Evolutionary conservation across 169 alveolate genomes (phyloP), one percentile per base, ranked within the genome.

Genomic region (Eimeria acervulina): DNA sequence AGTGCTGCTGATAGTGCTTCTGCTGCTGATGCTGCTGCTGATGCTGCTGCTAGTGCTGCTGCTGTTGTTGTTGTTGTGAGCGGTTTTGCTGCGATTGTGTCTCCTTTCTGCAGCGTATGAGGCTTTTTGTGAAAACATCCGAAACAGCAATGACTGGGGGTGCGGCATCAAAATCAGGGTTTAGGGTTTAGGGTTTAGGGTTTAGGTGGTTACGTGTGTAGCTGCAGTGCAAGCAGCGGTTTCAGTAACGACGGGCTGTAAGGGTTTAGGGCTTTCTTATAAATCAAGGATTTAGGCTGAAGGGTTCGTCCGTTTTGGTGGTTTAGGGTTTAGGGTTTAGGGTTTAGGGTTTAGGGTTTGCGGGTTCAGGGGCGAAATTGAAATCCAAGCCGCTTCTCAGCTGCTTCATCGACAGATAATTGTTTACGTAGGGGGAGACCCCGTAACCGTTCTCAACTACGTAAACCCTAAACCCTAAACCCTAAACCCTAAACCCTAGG

Each of bases 61-160:
- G 40, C 52, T 72, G 83, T 19, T 72, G 4, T 28, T 3, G 7
- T 21, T 12, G 47, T 28, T 72, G 83, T 36, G 5, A 2, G 47
- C 4, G 83, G 5, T 28, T 19, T 44, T 72, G 74, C 74, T 63
- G 74, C 74, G 8, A 6, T 63, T 23, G 36, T 63, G 74, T 63
- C 15, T 6, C 8, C 74, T 63, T 63, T 5, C 31, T 63, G 83
- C 83, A 72, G 83, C 83, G 10, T 72, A 72, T 36, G 83, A 72
- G 7, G 83, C 83, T n/a, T 72, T 72, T 44, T 72, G 83, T 36
- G 83, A 72, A 28, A 72, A 72, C 47, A 72, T 72, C 42, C 10
- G 42, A 36, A 72, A 17, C 83, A 72, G 47, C 47, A n/a, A 72
- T 26, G 83, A 72, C 83, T 72, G 83, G 83, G 83, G 83, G 83